phyloP scores from a whole-genome alignment of 768 basidiomycete species.

The Naematelia encephala region DNA sequence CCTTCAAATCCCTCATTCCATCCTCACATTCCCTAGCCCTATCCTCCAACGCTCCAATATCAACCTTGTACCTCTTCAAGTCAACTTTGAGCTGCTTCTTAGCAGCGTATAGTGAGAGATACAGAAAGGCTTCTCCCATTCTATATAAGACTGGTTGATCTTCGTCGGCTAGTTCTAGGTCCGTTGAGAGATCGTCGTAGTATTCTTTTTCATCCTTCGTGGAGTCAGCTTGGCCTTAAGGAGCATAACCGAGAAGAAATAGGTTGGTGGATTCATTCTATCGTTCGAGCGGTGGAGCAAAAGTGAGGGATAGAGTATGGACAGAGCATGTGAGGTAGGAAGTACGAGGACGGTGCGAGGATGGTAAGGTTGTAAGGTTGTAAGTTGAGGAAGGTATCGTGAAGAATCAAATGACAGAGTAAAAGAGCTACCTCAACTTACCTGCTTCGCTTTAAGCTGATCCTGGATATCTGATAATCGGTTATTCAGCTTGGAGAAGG shows the following conservation, averaged over 20 bases:
- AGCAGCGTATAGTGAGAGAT: constrained; percentile 68
- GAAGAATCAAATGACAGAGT: background rate
- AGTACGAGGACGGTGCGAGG: too few relatives aligned
- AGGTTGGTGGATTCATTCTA: too few relatives aligned
- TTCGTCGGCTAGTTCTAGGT: constrained; percentile 83
- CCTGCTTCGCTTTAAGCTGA: constrained; percentile 70
- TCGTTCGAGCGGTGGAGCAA: too few relatives aligned
- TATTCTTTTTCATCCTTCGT: constrained; percentile 91
- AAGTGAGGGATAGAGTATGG: too few relatives aligned
- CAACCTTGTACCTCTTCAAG: constrained; percentile 32
- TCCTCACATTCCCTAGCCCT: constrained; percentile 45
- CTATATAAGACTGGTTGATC: constrained; percentile 74
- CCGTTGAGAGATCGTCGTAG: constrained; percentile 79
- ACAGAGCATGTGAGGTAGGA: too few relatives aligned
- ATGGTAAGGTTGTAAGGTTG: background rate
- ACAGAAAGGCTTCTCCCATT: constrained; percentile 83
- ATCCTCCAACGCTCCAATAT: constrained; percentile 36
- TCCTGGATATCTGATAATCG: constrained; percentile 70
- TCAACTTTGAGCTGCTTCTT: constrained; percentile 43
- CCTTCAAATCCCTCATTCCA: constrained; percentile 51
- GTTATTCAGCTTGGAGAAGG: constrained; percentile 85
- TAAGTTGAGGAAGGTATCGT: background rate
- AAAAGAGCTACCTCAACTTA: too few relatives aligned
- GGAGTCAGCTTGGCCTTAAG: too few relatives aligned
- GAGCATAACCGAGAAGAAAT: too few relatives aligned